Percentiles rank a stretch among this genome's conserved stretches.
phyloP scores from a whole-genome alignment of 768 basidiomycete genomes.

The Psilocybe subaeruginosa region DNA sequence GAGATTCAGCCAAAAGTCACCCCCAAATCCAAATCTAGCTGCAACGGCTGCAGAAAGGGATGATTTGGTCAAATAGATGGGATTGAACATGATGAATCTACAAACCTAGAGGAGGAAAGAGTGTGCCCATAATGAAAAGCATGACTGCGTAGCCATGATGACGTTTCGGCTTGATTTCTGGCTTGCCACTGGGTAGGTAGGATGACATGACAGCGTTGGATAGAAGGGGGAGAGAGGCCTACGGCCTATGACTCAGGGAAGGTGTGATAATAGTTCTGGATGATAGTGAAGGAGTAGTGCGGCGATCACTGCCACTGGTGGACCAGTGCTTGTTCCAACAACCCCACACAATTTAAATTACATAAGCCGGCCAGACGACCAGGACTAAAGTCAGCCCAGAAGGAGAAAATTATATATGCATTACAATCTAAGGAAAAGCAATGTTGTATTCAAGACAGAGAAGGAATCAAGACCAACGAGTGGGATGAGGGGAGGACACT shows the following conservation, averaged over 20 bases:
- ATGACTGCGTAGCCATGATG: constrained; percentile 83
- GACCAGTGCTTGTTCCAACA: neutral
- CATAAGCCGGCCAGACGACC: constrained; percentile 3
- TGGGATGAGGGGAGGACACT: neutral
- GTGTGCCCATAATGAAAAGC: constrained; percentile 86
- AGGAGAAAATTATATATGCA: neutral
- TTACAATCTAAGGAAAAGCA: neutral
- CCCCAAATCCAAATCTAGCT: constrained; percentile 88
- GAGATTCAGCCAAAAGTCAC: constrained; percentile 90
- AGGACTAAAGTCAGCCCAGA: too few relatives aligned
- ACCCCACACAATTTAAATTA: constrained; percentile 4
- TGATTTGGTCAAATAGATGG: constrained; percentile 1
- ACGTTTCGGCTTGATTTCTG: constrained; percentile 65
- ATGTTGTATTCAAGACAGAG: neutral
- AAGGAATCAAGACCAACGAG: too few relatives aligned
- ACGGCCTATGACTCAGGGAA: constrained; percentile 6
- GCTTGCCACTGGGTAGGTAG: constrained; percentile 47
- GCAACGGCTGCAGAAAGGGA: constrained; percentile 71
- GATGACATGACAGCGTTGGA: constrained; percentile 30
- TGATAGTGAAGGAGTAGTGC: neutral
- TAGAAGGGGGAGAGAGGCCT: constrained; percentile 12
- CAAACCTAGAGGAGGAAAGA: constrained; percentile 90
- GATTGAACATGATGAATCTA: neutral
- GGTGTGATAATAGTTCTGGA: neutral
- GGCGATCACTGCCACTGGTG: neutral